Base-by-base conservation (phyloP, 305 asterid genomes). In the Rubia occidens region DNA sequence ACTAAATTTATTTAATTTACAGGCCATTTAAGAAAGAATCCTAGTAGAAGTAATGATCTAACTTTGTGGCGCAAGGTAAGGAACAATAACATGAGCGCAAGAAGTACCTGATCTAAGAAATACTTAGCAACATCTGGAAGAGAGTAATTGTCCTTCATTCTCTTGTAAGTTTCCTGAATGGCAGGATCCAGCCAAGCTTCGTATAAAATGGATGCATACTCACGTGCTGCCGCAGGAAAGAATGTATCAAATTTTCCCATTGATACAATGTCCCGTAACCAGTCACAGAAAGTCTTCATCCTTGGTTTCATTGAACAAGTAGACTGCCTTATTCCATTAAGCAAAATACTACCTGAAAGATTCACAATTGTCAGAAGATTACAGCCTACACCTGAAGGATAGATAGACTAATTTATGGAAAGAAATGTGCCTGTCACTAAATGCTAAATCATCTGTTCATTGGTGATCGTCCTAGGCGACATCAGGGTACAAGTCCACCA, bases 161-260 rank as follows among this genome's bases (percentile, higher is more conserved):
- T 85, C 77, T 80, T 85, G 88, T 86, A 91, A 32, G 91, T 87
- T 77, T 84, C 89, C 71, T 89, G 97, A 71, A 91, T 78, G 64
- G 96, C 91, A 64, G 90, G 89, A 80, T 91, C 85, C 75, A 82
- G 85, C 97, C 97, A 91, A 58, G 85, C 78, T 72, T 86, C 95
- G 60, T 85, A 79, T 18, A 86, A 72, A 18, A 85, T 49, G 13
- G 88, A 79, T 77, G 91, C 93, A 74, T 87, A 75, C 60, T 89
- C 94, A 62, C 75, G 84, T 51, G 95, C 82, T 67, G 87, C 85
- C 64, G 87, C 85, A 49, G 95, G 93, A 64, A 86, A 82, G 74
- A 69, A 75, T 17, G 83, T 69, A 49, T 84, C 83, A 44, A 85
- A 44, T 76, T 87, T 84, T 76, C 95, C 91, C 10, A 78, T 70